phyloP scores from a whole-genome alignment of 331 rosid genomes.

The Erythrophleum ivorense region DNA sequence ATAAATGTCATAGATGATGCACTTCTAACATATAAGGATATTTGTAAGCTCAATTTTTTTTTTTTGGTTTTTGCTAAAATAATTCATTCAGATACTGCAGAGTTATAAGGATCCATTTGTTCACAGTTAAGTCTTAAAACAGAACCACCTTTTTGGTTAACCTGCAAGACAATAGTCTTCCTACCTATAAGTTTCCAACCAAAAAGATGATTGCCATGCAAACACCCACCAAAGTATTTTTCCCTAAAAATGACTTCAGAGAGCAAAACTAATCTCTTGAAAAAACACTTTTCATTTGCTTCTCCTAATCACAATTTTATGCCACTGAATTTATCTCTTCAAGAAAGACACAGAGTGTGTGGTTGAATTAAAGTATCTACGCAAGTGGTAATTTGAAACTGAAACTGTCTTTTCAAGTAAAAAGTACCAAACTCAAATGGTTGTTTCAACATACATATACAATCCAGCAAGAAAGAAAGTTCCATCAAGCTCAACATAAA shows the following conservation, averaged over 20 bases:
- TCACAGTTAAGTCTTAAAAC: background rate
- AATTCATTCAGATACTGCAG: slow-evolving; percentile 17
- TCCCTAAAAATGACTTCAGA: background rate
- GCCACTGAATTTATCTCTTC: slow-evolving; percentile 13
- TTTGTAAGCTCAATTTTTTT: background rate
- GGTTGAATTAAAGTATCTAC: slow-evolving; percentile 10
- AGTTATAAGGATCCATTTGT: background rate
- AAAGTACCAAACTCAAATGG: background rate
- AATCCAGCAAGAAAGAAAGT: slow-evolving; percentile 2
- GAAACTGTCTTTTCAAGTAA: background rate
- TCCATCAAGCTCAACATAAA: background rate
- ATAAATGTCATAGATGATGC: slow-evolving; percentile 12
- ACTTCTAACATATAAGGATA: background rate
- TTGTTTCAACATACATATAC: slow-evolving; percentile 2
- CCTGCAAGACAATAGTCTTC: background rate
- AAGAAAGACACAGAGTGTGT: background rate
- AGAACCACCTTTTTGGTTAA: background rate
- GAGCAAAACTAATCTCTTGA: slow-evolving; percentile 2
- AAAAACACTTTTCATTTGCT: background rate
- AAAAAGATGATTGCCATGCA: background rate
- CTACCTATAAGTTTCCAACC: background rate
- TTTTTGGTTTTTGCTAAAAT: background rate
- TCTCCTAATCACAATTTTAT: slow-evolving; percentile 16
- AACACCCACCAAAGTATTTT: background rate
- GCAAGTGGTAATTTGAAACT: slow-evolving; percentile 5